These are phyloP conservation scores for Lachnellula hyalina DNA, from an alignment of 2,329 filamentous ascomycete species.

Conservation along the genomic window DNA sequence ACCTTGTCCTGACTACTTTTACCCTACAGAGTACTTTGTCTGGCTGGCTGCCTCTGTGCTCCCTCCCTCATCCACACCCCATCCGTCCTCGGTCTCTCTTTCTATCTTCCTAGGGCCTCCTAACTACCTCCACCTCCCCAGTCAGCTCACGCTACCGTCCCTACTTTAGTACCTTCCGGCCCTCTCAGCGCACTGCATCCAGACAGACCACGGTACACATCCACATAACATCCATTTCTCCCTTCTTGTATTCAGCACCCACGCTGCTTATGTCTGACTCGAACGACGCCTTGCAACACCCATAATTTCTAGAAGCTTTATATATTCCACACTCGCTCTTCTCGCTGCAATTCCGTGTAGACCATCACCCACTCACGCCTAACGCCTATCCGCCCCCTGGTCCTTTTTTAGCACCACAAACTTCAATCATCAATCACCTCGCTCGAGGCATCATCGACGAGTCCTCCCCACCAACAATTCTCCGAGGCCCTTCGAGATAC, in stretches of 20 bases:
- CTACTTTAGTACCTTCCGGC: slow-evolving; percentile 3
- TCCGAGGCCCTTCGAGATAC: not conserved
- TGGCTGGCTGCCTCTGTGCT: not conserved
- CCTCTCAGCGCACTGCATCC: not conserved
- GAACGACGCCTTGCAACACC: not conserved
- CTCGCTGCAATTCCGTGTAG: not conserved
- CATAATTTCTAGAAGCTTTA: not conserved
- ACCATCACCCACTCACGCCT: not conserved
- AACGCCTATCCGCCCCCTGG: not conserved
- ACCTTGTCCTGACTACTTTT: not conserved
- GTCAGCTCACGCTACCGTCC: not conserved
- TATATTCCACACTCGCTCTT: not conserved
- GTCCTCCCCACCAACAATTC: not conserved
- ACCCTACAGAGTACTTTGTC: not conserved
- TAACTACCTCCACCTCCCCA: not conserved
- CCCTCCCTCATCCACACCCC: not conserved
- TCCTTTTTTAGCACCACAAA: not conserved
- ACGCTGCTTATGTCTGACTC: not conserved
- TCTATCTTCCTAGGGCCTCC: not conserved
- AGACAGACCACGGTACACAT: slow-evolving; percentile 7
- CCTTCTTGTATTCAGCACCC: not conserved
- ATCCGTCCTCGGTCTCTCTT: not conserved
- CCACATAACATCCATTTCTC: not conserved
- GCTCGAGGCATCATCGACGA: not conserved
- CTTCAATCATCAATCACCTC: not conserved